Percentiles rank a stretch among this genome's conserved stretches.
Conservation (phyloP, 2,329 filamentous ascomycete genomes). For the Lojkania enalia region DNA sequence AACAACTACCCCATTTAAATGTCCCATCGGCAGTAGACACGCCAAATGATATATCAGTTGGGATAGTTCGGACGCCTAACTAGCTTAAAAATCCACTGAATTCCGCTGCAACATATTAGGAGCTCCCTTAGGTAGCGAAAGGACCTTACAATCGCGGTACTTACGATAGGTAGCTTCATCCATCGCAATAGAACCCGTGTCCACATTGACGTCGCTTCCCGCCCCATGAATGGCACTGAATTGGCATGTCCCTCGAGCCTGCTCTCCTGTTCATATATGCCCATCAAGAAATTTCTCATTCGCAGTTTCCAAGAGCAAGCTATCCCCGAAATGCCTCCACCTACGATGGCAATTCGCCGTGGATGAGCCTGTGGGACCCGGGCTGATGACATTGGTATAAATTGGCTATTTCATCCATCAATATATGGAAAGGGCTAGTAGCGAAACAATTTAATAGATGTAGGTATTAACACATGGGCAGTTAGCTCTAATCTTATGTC, state of each 20-base stretch:
- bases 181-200: constrained; percentile 14
- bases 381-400: neutral
- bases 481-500: too few species aligned
- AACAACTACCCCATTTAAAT: constrained; percentile 15
- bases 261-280: constrained; percentile 7
- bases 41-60: constrained; percentile 15
- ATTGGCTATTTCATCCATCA: too few species aligned
- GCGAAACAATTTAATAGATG: too few species aligned
- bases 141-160: neutral
- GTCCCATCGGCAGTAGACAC: constrained; percentile 7
- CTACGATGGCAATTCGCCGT: constrained; percentile 9
- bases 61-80: constrained; percentile 9
- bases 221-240: constrained; percentile 8
- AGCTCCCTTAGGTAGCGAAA: neutral
- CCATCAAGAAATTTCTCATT: constrained; percentile 1
- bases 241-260: constrained; percentile 11
- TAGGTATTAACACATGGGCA: too few species aligned
- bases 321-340: constrained; percentile 13
- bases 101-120: constrained; percentile 3
- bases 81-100: constrained; percentile 9
- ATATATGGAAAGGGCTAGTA: too few species aligned
- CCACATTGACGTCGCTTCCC: constrained; percentile 5
- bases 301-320: constrained; percentile 9
- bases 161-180: constrained; percentile 12
- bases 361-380: neutral